Conservation (phyloP, 2,329 filamentous ascomycete species). For the Colletotrichum chlorophyti region DNA sequence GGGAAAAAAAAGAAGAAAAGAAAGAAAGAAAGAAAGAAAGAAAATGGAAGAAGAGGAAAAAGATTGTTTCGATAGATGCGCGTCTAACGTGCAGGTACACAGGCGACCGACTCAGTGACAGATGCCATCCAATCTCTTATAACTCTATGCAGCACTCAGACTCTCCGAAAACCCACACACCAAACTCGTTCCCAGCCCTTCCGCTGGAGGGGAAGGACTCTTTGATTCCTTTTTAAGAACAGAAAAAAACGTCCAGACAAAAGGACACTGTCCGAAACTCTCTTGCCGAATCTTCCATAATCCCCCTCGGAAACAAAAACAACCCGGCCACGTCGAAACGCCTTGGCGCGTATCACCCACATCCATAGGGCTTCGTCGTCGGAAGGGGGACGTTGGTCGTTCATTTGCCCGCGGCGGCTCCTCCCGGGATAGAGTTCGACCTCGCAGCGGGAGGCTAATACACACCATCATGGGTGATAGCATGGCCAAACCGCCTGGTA, state of each 20-base stretch:
- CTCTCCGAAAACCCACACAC: background rate
- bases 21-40: no score
- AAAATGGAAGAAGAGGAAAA: no score
- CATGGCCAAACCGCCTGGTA: background rate
- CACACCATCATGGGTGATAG: background rate
- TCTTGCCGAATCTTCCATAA: background rate
- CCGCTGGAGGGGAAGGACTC: no score
- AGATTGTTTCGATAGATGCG: no score
- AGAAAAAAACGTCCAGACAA: no score
- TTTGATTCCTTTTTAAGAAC: no score
- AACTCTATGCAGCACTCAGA: no score
- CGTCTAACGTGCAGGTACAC: background rate
- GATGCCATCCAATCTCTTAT: background rate
- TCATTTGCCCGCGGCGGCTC: background rate
- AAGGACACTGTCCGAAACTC: background rate
- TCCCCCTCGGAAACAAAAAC: background rate
- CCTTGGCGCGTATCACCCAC: background rate
- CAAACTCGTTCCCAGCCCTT: no score
- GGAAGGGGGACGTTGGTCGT: background rate
- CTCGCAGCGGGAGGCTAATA: conserved; percentile 1
- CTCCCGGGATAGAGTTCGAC: background rate
- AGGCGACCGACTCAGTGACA: no score
- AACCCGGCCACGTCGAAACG: background rate
- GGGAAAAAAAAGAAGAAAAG: no score
- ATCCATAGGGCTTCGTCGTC: background rate